Base-by-base conservation (phyloP, 2,329 filamentous ascomycete genomes). In the Dryadomyces quercivorus region DNA sequence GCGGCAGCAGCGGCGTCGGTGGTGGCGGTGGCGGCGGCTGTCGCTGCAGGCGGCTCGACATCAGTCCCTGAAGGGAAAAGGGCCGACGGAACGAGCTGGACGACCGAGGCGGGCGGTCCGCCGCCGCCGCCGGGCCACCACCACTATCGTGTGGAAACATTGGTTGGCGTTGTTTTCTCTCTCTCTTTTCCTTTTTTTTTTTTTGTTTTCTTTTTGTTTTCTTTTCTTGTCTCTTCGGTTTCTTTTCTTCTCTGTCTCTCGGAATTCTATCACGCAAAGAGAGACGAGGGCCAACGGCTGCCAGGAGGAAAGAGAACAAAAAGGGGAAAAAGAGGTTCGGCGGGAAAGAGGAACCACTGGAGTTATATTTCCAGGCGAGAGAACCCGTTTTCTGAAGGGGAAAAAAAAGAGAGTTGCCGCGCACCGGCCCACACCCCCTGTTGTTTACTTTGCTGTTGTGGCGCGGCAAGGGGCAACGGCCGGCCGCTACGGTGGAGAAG, bases 61-160 rank as follows among this genome's bases (percentile, higher is more conserved):
- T 21, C 9, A 50, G 43, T 4, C 52, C 52, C 15, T 54, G 44
- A 31, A 56, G 55, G n/a, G 56, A 59, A 34, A 44, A 51, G 5
- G 58, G 58, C 8, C 58, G 52, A 2, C 49, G 49, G 15, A 21
- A 21, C 3, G 6, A 10, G 15, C 40, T n/a, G 36, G 49, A 26
- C 47, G 34, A 42, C 18, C 2, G 7, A 13, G 12, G 18, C 34
- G 31, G 34, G 13, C 36, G 20, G 18, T 1, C 34, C 12, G 18
- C 34, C 31, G 31, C n/a, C n/a, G 5, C 47, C 34, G n/a, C 26
- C n/a, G 36, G 26, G 7, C 48, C 18, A 18, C 15, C 36, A 40
- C 10, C 10, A 40, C 10, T 40, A 40, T 50, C 47, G 5, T 36
- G 22, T 16, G 16, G 16, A 36, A 38, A 51, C 46, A 34, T 48